Conservation (phyloP, 1,284 basidiomycete species). For the Macrocybe sp. region DNA sequence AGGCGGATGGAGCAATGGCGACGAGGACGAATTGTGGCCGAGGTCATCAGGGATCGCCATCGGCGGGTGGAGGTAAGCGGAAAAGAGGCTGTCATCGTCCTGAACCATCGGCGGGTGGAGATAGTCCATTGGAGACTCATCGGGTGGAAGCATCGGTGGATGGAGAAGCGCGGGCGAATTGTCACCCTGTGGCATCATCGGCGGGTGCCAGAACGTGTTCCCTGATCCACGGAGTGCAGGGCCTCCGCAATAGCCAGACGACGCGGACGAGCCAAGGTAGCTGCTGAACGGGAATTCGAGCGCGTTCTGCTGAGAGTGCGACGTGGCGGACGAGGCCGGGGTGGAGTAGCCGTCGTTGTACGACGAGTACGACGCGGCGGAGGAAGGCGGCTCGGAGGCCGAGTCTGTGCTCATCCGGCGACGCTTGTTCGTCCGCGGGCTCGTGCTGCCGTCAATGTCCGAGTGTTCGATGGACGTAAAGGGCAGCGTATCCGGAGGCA, state of each 20-base stretch:
- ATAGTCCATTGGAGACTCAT: constrained; percentile 50
- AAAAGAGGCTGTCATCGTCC: constrained; percentile 26
- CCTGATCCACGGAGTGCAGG: constrained; percentile 46
- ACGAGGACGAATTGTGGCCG: constrained; percentile 4
- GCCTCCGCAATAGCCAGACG: constrained; percentile 19
- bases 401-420: constrained; percentile 72
- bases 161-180: constrained; percentile 49
- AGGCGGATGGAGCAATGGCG: constrained; percentile 9
- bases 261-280: constrained; percentile 22
- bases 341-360: constrained; percentile 44
- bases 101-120: constrained; percentile 51
- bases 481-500: constrained; percentile 7
- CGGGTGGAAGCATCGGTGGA: constrained; percentile 42
- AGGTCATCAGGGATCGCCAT: constrained; percentile 24
- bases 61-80: constrained; percentile 32
- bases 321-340: constrained; percentile 32
- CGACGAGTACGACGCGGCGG: constrained; percentile 50
- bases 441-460: constrained; percentile 22
- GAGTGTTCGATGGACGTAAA: constrained; percentile 26
- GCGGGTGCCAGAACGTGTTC: constrained; percentile 69
- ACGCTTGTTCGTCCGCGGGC: constrained; percentile 53
- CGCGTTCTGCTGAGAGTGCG: constrained; percentile 44
- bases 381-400: constrained; percentile 57
- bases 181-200: constrained; percentile 53
- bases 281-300: constrained; percentile 57